Percentiles rank a stretch among this genome's conserved stretches.
These are phyloP conservation scores for Podosphaera fusca DNA, from an alignment of 2,329 filamentous ascomycete genomes.

Conservation along the genomic window DNA sequence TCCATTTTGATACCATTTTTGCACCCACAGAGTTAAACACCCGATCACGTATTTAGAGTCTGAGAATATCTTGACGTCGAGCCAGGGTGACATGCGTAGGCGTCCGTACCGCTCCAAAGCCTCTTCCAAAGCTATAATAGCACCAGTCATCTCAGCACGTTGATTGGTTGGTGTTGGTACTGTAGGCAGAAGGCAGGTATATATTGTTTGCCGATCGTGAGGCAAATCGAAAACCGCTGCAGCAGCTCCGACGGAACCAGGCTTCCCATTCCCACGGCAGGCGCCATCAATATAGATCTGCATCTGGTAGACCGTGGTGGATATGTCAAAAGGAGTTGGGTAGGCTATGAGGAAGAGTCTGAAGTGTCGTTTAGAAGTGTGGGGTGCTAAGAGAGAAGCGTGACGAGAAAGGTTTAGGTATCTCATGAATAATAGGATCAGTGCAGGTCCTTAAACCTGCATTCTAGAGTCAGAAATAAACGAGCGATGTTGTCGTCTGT, in stretches of 20 bases:
- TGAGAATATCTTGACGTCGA: conserved; percentile 16
- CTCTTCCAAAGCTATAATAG: conserved; percentile 25
- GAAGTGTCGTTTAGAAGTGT: too few species aligned
- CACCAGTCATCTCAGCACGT: conserved; percentile 17
- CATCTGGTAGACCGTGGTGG: conserved; percentile 17
- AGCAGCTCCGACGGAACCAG: conserved; percentile 13
- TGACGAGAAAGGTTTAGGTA: too few species aligned
- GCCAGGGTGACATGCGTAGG: conserved; percentile 5
- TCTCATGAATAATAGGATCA: too few species aligned
- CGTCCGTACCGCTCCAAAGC: conserved; percentile 17
- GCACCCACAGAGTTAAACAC: conserved; percentile 16
- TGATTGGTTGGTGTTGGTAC: conserved; percentile 15
- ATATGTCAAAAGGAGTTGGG: too few species aligned
- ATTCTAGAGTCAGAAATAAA: too few species aligned
- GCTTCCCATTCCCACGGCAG: conserved; percentile 15
- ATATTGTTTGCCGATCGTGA: background rate
- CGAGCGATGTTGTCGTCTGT: too few species aligned
- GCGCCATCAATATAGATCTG: conserved; percentile 17
- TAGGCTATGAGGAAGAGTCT: too few species aligned
- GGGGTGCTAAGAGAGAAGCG: too few species aligned
- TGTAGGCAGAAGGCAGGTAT: conserved; percentile 1
- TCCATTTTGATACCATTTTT: conserved; percentile 16
- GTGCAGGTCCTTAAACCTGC: too few species aligned
- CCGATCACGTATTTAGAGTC: conserved; percentile 18
- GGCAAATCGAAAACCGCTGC: conserved; percentile 11